Base-by-base conservation (phyloP, 148 eudicot genomes). In the Tetragonia tetragonoides region DNA sequence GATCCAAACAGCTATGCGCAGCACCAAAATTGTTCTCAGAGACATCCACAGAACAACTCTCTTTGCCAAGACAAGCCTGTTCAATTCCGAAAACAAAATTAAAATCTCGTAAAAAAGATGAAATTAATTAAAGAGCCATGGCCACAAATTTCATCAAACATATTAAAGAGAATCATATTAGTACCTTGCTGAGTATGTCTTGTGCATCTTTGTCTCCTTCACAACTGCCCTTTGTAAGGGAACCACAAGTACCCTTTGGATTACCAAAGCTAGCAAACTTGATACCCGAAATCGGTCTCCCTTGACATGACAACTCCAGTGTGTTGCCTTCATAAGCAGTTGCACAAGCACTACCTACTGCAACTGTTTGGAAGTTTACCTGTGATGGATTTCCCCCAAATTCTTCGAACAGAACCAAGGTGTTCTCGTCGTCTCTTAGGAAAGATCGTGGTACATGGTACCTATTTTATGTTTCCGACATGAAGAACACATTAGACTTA, bases 391-490 rank as follows among this genome's bases (percentile, higher is more conserved):
- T 86, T 7, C 97, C 97, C 10, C 93, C 97, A 24, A 91, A 77
- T 67, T 87, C 93, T 59, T 91, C 93, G 9, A 89, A 91, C 1
- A 91, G 81, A 5, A 91, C 90, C 72, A 91, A 79, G 20, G 87
- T 88, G 57, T 91, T 91, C 16, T 23, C 82, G 0, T 76, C 88
- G 34, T 76, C 77, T 6, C 44, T 66, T 74, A 88, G 44, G 66
- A 85, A 90, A 1, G 87, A 86, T 5, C 97, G 81, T 2, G 97
- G 93, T 20, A 91, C 93, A 77, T 91, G 93, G 68, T 89, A 91
- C 92, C 93, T 90, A 65, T 69, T 24, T 3, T 34, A n/a, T 21
- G 18, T 1, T 2, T 5, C 17, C 47, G 11, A 37, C 4, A 51
- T 62, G 7, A 39, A 0, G n/a, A 12, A 73, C 23, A 72, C 17